Evolutionary conservation across 495 filamentous ascomycete genomes (phyloP).

Genomic region (Lentithecium fluviatile): DNA sequence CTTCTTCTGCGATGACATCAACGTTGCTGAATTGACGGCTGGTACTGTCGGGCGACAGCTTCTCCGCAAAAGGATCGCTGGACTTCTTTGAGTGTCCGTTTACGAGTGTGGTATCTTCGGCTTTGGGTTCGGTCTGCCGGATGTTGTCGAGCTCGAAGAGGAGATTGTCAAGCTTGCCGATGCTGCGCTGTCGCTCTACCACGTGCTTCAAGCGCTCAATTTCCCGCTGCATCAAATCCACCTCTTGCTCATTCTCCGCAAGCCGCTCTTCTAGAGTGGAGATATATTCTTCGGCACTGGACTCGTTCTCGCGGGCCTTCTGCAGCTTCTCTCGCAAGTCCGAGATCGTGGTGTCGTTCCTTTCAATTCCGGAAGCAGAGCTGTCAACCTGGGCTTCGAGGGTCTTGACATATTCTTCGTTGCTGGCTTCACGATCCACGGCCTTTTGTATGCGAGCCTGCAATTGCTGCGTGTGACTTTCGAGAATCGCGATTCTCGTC

Average conservation of each 20-base stretch:
- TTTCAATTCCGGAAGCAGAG: constrained; percentile 87
- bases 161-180: constrained; percentile 90
- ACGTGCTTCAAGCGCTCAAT: constrained; percentile 92
- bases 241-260: constrained; percentile 93
- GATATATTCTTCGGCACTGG: constrained; percentile 90
- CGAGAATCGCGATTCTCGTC: constrained; percentile 84
- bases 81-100: constrained; percentile 40
- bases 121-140: constrained; percentile 57
- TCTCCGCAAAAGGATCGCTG: constrained; percentile 37
- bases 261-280: constrained; percentile 94
- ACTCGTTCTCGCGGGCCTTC: constrained; percentile 87
- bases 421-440: constrained; percentile 82
- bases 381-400: constrained; percentile 86
- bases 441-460: constrained; percentile 85
- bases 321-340: constrained; percentile 90
- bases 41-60: constrained; percentile 29
- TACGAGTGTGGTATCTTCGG: constrained; percentile 25
- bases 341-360: constrained; percentile 76
- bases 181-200: constrained; percentile 88
- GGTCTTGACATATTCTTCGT: constrained; percentile 87
- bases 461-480: constrained; percentile 87
- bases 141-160: constrained; percentile 86
- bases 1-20: constrained; percentile 34
- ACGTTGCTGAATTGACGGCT: constrained; percentile 26
- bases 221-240: constrained; percentile 94